Evolutionary conservation across 2,329 filamentous ascomycete genomes (phyloP).

Genomic region (Ramularia collo-cygni): DNA sequence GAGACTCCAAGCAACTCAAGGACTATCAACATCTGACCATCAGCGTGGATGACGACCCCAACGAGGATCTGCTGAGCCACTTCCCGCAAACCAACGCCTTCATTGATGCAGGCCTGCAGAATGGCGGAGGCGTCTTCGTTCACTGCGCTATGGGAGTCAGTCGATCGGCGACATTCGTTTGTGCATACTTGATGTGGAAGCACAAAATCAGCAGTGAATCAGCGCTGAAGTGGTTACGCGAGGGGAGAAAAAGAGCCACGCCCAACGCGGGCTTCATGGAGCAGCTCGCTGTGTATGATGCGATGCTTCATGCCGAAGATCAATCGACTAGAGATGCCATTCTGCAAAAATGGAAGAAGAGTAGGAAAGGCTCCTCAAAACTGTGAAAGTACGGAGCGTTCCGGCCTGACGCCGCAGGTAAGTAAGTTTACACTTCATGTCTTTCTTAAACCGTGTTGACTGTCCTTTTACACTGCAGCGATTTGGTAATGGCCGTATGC

Average conservation of each 20-base stretch:
- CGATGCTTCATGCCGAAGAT: slow-evolving; percentile 49
- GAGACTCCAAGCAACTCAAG: slow-evolving; percentile 29
- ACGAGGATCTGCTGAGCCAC: slow-evolving; percentile 74
- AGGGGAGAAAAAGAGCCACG: slow-evolving; percentile 66
- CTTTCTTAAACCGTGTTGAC: no score
- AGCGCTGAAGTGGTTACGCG: slow-evolving; percentile 62
- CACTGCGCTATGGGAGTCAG: slow-evolving; percentile 92
- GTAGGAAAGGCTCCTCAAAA: neutral
- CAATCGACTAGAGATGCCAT: slow-evolving; percentile 13
- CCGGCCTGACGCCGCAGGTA: neutral
- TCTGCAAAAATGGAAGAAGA: no score
- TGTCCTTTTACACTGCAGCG: no score
- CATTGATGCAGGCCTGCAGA: slow-evolving; percentile 65
- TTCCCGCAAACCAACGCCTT: slow-evolving; percentile 64
- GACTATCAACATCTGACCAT: slow-evolving; percentile 35
- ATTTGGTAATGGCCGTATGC: no score
- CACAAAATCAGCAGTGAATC: slow-evolving; percentile 46
- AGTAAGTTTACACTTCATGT: neutral
- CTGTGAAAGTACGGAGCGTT: neutral
- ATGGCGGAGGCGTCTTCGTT: slow-evolving; percentile 55
- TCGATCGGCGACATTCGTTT: slow-evolving; percentile 71
- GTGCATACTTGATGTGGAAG: slow-evolving; percentile 71
- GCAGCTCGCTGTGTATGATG: slow-evolving; percentile 76
- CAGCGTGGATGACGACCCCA: slow-evolving; percentile 79
- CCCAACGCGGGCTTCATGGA: slow-evolving; percentile 86